phyloP scores from a whole-genome alignment of 352 stramenopile genomes.

The Blastocystis sp. region DNA sequence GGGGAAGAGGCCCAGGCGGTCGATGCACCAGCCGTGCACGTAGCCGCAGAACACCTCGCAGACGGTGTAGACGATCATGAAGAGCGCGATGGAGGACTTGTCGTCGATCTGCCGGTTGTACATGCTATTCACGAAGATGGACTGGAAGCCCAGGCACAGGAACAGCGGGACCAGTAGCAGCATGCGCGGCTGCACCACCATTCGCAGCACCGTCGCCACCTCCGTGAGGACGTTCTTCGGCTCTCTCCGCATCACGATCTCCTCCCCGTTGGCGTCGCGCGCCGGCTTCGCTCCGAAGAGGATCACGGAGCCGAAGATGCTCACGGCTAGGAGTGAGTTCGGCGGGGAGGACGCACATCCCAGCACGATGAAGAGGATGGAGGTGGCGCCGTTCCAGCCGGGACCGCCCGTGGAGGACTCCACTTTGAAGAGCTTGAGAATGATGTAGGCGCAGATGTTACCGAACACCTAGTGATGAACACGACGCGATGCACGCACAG shows the following conservation, averaged over 20 bases:
- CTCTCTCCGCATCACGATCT: neutral
- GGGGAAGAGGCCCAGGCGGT: constrained; percentile 38
- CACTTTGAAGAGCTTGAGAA: constrained; percentile 18
- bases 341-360: neutral
- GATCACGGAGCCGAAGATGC: constrained; percentile 37
- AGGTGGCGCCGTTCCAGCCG: constrained; percentile 63
- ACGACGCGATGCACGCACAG: neutral
- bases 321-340: constrained; percentile 28
- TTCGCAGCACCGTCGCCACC: constrained; percentile 3
- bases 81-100: constrained; percentile 38
- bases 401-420: neutral
- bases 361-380: constrained; percentile 57
- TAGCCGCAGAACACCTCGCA: constrained; percentile 31
- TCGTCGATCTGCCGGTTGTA: constrained; percentile 67
- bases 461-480: constrained; percentile 45
- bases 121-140: constrained; percentile 68
- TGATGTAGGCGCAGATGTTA: constrained; percentile 42
- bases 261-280: neutral
- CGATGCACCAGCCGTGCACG: constrained; percentile 43
- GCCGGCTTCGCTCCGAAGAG: constrained; percentile 55
- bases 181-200: constrained; percentile 21
- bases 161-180: constrained; percentile 24
- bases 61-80: constrained; percentile 66
- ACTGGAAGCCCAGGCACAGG: constrained; percentile 64
- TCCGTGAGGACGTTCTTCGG: constrained; percentile 2